Evolutionary conservation across 2,329 filamentous ascomycete species (phyloP), one percentile per base, ranked within the genome.

Genomic region (Beauveria pseudobassiana): DNA sequence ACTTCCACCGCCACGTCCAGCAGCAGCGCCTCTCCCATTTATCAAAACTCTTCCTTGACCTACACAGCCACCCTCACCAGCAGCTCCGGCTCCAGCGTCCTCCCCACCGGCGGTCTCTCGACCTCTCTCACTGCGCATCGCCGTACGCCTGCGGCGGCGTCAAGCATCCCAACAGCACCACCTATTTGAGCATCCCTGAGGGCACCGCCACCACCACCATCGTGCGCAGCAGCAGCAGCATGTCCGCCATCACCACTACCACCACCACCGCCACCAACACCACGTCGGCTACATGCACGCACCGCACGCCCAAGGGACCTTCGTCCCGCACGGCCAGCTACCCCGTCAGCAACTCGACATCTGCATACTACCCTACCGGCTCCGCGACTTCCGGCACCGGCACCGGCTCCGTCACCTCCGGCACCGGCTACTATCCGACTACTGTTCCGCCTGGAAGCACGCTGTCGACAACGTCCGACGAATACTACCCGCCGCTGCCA

Each of bases 121-220:
- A n/a, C 53, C 38, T 9, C 20, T 12, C 3, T 4, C 40, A 63
- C 54, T 66, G 64, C 54, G 58, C 60, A 14, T 48, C 56, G 14
- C 54, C 60, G 2, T 63, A 64, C 34, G 60, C 59, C 48, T 66
- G 64, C 38, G 59, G 30, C 30, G 62, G 60, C 12, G 46, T 59
- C 42, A 56, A 54, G 51, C 50, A 54, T 6, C 59, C 14, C 34
- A 45, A 9, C 26, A 12, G 34, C 42, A 24, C 49, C 7, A n/a
- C 55, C n/a, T 40, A 38, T 5, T 10, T 50, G 5, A 50, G 14
- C 57, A 53, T 53, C n/a, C 40, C 57, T n/a, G 50, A 61, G 43
- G 50, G 40, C 51, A 49, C 59, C 3, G 5, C 30, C 16, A 61
- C 30, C 9, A 18, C 51, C 3, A 50, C 59, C 30, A 2, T 22